Evolutionary conservation across 208 protist genomes (phyloP).

Genomic region (Trypanosoma avium): DNA sequence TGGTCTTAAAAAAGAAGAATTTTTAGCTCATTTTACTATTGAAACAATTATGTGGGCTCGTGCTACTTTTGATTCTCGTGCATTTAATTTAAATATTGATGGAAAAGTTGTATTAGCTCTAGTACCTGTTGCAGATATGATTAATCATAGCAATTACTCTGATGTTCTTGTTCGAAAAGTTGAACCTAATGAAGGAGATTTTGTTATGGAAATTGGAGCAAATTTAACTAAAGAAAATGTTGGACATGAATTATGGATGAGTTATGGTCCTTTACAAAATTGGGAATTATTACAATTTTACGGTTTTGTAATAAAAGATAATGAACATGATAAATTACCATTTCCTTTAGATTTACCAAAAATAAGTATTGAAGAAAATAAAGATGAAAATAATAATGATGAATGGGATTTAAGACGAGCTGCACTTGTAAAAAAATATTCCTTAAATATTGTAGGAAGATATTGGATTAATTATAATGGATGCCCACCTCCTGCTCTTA

Average conservation of each 20-base stretch:
- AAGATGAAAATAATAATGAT: too few species aligned
- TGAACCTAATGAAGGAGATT: constrained; percentile 61
- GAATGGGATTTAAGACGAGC: constrained; percentile 58
- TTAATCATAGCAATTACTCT: constrained; percentile 83
- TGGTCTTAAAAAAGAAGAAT: constrained; percentile 22
- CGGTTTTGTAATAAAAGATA: constrained; percentile 85
- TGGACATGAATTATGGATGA: constrained; percentile 88
- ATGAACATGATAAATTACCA: constrained; percentile 82
- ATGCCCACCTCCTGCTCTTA: constrained; percentile 56
- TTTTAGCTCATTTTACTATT: constrained; percentile 37
- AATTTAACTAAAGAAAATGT: constrained; percentile 49
- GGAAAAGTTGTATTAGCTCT: constrained; percentile 61
- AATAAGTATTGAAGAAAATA: neutral
- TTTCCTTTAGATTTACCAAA: constrained; percentile 59
- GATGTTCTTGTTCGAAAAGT: constrained; percentile 82
- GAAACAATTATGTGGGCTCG: constrained; percentile 77
- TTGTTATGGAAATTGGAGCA: constrained; percentile 81
- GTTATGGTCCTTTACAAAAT: constrained; percentile 93
- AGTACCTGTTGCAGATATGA: constrained; percentile 87
- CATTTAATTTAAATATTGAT: constrained; percentile 89
- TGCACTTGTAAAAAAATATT: constrained; percentile 43
- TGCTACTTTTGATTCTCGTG: constrained; percentile 87
- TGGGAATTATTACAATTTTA: constrained; percentile 92
- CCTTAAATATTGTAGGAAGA: constrained; percentile 43
- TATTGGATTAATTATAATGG: constrained; percentile 68